Evolutionary conservation across 768 basidiomycete genomes (phyloP), one percentile per base, ranked within the genome.

Genomic region (Tremella mesenterica): DNA sequence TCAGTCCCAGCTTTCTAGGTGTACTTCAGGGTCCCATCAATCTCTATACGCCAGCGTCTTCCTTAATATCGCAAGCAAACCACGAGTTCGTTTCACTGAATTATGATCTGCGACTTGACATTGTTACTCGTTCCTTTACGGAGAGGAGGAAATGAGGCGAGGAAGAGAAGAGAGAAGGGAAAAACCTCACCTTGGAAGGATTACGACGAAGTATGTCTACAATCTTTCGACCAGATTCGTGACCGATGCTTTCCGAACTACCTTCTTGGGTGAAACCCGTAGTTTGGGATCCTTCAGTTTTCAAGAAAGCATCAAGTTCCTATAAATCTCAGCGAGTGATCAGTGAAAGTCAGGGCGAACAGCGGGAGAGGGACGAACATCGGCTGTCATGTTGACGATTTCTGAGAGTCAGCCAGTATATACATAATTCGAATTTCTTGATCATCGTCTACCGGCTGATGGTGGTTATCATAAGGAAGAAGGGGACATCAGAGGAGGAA

Each of bases 321-420:
- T 70, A 36, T 14, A n/a, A 28, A 6, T 16, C 25, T 50, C 29
- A 55, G 48, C 29, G 27, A 7, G 31, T 26, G n/a, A 7, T n/a
- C n/a, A 44, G 39, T 21, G 8, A n/a, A 44, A 14, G 12, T 18
- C 43, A 28, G 14, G 8, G 21, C 20, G 25, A 25, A 51, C 13
- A 23, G 23, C 18, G 9, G n/a, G 34, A 18, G 18, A 43, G 18
- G 26, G n/a, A 43, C 41, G 41, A 8, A 64, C 68, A 44, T 72
- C 67, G 5, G 74, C 70, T 9, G 72, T 70, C 74, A 75, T 75
- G 58, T 75, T 75, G 61, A 76, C 74, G 54, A 73, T 61, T 47
- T 76, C 74, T 72, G 49, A 16, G 20, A 18, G 21, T 18, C 23
- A 25, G 27, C 28, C 21, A 46, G 12, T 43, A 23, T 44, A 29